Base-by-base conservation (phyloP, 2,329 filamentous ascomycete species). In the Fusarium xylarioides region DNA sequence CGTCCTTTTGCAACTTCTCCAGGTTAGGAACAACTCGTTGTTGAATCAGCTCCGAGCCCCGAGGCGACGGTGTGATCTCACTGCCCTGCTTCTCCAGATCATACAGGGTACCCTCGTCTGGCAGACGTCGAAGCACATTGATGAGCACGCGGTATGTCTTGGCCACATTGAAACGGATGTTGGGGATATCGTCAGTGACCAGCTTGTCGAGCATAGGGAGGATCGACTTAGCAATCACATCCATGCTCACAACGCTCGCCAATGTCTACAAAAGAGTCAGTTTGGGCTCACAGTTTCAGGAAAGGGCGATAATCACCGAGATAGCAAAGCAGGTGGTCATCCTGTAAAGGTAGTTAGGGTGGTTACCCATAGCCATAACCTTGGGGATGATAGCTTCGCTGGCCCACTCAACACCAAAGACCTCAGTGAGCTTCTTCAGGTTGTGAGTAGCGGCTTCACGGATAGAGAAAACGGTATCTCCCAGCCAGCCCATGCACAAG, bases 261-360 rank as follows among this genome's bases (percentile, higher is more conserved):
- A 99, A 91, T 30, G 95, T 99, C 96, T 99, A 54, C 4, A 42
- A 46, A 67, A 43, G 26, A 26, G 52, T 71, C 75, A 84, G 78
- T 72, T 42, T 73, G 52, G 46, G 28, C 4, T 28, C 23, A 23
- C 38, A 28, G 28, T 43, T 35, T n/a, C 47, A 53, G 34, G 42
- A n/a, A 23, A 16, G 11, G 14, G 10, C 5, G 15, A 32, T 60
- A 89, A 93, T 87, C 89, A 99, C 96, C 78, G 95, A 95, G 76
- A 99, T 97, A 71, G 96, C 96, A 82, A 99, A 99, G 86, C 95
- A 98, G n/a, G 96, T 99, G 15, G 96, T 99, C 96, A 99, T 99
- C 82, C 96, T 91, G 89, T 99, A 99, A 59, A 99, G 92, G 82
- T 99, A 99, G 86, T 99, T 99, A 70, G 95, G 94, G 82, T 99